Percentiles rank a stretch among this genome's conserved stretches.
These are phyloP conservation scores for Protea cynaroides DNA, from an alignment of 164 flowering plant species.

Conservation along the genomic window DNA sequence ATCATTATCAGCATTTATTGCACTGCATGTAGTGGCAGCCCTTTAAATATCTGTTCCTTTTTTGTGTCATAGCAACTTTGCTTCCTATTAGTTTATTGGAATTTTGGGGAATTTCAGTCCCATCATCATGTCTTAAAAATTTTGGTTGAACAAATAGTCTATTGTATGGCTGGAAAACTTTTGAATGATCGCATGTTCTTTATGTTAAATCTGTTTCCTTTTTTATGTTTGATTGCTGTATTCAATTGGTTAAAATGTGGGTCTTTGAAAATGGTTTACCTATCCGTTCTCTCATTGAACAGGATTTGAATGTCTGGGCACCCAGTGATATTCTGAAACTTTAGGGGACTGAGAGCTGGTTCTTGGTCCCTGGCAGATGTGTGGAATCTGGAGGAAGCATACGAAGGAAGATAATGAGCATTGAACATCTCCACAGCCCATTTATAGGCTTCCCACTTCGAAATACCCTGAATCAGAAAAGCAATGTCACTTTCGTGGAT, in stretches of 20 bases:
- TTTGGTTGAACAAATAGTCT: too few species aligned
- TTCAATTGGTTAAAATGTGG: neutral
- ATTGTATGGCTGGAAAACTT: too few species aligned
- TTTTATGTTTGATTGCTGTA: too few species aligned
- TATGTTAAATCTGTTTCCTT: too few species aligned
- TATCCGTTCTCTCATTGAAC: conserved; percentile 1
- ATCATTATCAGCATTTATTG: too few species aligned
- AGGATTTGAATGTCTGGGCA: conserved; percentile 15
- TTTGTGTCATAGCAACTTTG: too few species aligned
- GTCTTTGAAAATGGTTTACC: neutral
- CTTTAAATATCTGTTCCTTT: too few species aligned
- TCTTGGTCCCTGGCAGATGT: conserved; percentile 72
- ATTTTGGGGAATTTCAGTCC: too few species aligned
- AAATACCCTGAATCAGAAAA: conserved; percentile 22
- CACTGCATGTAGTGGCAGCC: too few species aligned
- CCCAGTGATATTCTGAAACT: conserved; percentile 15
- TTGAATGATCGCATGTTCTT: too few species aligned
- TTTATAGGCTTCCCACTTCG: conserved; percentile 49
- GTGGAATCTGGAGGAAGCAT: conserved; percentile 8
- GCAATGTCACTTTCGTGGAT: conserved; percentile 14
- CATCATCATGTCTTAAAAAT: too few species aligned
- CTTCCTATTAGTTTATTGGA: too few species aligned
- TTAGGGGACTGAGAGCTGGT: conserved; percentile 61
- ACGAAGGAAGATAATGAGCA: conserved; percentile 43
- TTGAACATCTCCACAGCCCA: conserved; percentile 27